Evolutionary conservation across 257 asterid genomes (phyloP), one percentile per base, ranked within the genome.

Genomic region (Nicotiana knightiana): DNA sequence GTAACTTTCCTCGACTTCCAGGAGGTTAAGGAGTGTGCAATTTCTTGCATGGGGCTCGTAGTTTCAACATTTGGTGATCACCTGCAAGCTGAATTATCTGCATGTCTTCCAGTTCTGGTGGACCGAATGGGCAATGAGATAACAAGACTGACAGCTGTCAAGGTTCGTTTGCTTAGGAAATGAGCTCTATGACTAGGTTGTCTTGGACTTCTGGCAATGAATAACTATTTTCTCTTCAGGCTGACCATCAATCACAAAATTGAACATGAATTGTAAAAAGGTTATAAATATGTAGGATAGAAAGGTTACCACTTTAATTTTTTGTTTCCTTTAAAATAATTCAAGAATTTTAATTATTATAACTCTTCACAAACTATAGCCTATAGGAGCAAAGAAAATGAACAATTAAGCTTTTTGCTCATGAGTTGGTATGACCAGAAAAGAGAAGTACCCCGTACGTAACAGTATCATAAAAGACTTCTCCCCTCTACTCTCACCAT

Each of bases 11-110:
- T 83, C 10, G 71, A 37, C 76, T 87, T 80, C 16, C 94, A 96
- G 99, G 99, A 96, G 91, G 99, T 96, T 83, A 96, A 96, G 88
- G 99, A 96, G 91, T 93, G 98, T 84, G 98, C 99, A 73, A 94
- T 96, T 85, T 91, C 97, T 88, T 96, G 99, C 91, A 94, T 96
- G 98, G 99, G 99, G 80, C 97, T 93, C 81, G 98, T 89, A 82
- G 97, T 94, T 83, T 96, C 98, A 63, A 93, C 97, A 51, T 96
- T 96, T 86, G 99, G 99, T 65, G 99, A 96, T 92, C 93, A 93
- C 81, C 97, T 96, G 82, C 89, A 81, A 66, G 82, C 89, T 35
- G 98, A 94, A 76, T 84, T 96, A 85, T 91, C 94, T 54, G 84
- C 93, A 80, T 94, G 99, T 86, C 98, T 96, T 87, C 99, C 99